Percentiles rank a stretch among this genome's conserved stretches.
Conservation (phyloP, 2,329 filamentous ascomycete genomes). For the Alternaria hordeiaustralica region DNA sequence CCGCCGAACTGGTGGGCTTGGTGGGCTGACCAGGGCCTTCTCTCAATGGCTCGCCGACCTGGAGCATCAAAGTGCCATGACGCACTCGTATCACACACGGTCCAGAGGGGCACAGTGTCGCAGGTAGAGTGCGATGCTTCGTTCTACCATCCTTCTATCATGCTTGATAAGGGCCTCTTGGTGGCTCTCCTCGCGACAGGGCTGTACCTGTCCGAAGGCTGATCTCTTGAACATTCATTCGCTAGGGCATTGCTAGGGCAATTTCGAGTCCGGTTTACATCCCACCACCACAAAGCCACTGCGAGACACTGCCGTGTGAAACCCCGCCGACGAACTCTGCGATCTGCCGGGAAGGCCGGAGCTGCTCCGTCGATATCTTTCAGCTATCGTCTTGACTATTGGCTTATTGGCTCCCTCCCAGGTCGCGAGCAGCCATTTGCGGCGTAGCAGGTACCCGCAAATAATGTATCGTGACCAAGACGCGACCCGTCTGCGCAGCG, state of each 20-base stretch:
- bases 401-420: constrained; percentile 7
- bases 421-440: constrained; percentile 16
- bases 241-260: constrained; percentile 24
- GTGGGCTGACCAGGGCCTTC: constrained; percentile 9
- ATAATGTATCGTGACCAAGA: constrained; percentile 7
- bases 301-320: constrained; percentile 29
- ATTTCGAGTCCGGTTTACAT: constrained; percentile 33
- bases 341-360: constrained; percentile 27
- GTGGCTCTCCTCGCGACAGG: constrained; percentile 24
- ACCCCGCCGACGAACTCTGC: constrained; percentile 31
- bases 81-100: constrained; percentile 5
- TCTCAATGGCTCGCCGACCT: constrained; percentile 5
- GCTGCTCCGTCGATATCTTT: constrained; percentile 1
- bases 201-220: constrained; percentile 31
- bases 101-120: constrained; percentile 27
- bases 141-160: constrained; percentile 6
- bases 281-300: constrained; percentile 20
- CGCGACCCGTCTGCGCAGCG: constrained; percentile 2
- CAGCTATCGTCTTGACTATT: constrained; percentile 18
- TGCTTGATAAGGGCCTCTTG: constrained; percentile 17
- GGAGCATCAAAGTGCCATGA: constrained; percentile 7
- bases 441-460: constrained; percentile 8
- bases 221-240: constrained; percentile 40
- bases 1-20: constrained; percentile 15
- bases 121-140: constrained; percentile 26